These are phyloP conservation scores for Desmodesmus armatus DNA, from an alignment of 139 green algal genomes.

Conservation along the genomic window DNA sequence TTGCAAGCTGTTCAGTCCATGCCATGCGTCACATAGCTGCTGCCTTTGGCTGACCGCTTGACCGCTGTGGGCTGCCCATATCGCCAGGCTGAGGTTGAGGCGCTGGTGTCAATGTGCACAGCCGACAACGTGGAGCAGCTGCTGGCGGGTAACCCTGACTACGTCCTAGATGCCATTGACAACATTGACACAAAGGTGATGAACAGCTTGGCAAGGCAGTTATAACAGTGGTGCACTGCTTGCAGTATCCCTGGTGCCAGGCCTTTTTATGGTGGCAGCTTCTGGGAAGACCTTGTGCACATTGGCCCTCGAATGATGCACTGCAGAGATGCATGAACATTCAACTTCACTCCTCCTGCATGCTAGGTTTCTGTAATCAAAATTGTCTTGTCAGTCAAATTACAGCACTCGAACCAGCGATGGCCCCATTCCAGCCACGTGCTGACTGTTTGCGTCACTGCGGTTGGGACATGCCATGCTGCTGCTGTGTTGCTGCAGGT, in stretches of 20 bases:
- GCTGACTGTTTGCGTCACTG: too few relatives aligned
- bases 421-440: neutral
- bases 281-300: too few relatives aligned
- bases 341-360: too few relatives aligned
- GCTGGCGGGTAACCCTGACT: constrained; percentile 85
- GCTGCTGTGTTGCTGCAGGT: constrained; percentile 64
- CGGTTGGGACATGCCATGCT: too few relatives aligned
- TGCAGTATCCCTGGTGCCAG: too few relatives aligned
- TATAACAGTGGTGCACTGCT: too few relatives aligned
- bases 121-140: constrained; percentile 78
- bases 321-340: too few relatives aligned
- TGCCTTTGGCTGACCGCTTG: neutral
- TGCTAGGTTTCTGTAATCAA: too few relatives aligned
- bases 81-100: constrained; percentile 70
- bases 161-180: constrained; percentile 98
- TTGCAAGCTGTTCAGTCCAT: neutral
- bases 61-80: too few relatives aligned
- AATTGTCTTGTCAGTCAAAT: neutral
- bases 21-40: too few relatives aligned
- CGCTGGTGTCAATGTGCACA: constrained; percentile 87
- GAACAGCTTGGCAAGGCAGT: neutral
- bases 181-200: constrained; percentile 99
- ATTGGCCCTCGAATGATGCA: too few relatives aligned
- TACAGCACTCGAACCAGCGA: neutral
- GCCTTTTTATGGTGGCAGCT: too few relatives aligned